Conservation (phyloP, 768 basidiomycete species). For the Naganishia friedmannii region DNA sequence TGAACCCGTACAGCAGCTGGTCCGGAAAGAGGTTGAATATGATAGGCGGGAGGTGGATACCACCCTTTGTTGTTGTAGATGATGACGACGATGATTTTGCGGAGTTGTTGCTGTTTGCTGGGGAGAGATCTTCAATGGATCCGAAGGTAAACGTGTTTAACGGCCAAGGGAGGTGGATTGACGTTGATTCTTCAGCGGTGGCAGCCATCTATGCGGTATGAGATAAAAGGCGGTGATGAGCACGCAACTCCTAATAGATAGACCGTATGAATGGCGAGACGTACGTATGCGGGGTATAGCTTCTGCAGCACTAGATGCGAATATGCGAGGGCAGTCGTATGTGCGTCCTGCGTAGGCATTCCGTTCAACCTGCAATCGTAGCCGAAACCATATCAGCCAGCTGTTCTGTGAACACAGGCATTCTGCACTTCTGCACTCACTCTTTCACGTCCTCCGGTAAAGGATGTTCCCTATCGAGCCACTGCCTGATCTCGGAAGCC, state of each 20-base stretch:
- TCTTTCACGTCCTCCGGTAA: conserved; percentile 19
- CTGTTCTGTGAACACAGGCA: too few relatives aligned
- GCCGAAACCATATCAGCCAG: neutral
- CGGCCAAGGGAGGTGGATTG: conserved; percentile 26
- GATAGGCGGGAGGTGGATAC: conserved; percentile 13
- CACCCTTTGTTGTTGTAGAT: neutral
- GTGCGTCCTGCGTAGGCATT: conserved; percentile 32
- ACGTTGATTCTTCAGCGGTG: conserved; percentile 4
- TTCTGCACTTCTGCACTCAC: too few relatives aligned
- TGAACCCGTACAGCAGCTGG: conserved; percentile 2
- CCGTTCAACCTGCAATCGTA: conserved; percentile 24
- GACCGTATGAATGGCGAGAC: neutral
- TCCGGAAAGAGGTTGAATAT: conserved; percentile 22
- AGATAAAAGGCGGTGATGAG: neutral
- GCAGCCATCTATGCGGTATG: neutral
- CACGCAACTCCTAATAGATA: too few relatives aligned
- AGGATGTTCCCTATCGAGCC: conserved; percentile 30
- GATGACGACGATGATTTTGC: neutral
- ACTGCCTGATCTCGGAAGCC: conserved; percentile 26
- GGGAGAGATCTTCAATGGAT: conserved; percentile 17
- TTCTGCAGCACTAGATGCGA: conserved; percentile 31
- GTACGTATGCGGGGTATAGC: conserved; percentile 31
- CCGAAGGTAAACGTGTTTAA: conserved; percentile 18
- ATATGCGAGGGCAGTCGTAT: conserved; percentile 27
- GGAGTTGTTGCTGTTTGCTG: neutral